These are phyloP conservation scores for Fusarium sp. DNA, from an alignment of 2,329 filamentous ascomycete species.

Conservation along the genomic window DNA sequence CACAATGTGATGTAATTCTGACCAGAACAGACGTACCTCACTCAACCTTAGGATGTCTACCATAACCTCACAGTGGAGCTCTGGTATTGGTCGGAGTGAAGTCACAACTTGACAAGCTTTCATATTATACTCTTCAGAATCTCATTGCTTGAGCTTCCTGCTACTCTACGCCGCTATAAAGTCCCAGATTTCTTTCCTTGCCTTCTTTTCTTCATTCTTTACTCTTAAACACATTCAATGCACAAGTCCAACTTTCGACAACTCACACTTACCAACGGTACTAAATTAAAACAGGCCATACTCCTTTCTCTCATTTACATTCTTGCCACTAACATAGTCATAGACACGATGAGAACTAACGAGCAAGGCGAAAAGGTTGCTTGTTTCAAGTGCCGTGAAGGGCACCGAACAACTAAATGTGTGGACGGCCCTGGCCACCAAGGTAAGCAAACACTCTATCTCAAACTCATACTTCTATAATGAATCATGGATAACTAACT, in stretches of 20 bases:
- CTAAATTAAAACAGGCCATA: neutral
- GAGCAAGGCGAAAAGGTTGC: neutral
- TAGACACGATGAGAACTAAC: neutral
- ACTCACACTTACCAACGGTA: neutral
- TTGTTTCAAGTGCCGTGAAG: neutral
- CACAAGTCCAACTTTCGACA: neutral
- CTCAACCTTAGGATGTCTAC: too few species aligned
- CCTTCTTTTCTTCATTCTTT: neutral
- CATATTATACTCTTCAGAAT: neutral
- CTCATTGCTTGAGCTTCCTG: neutral
- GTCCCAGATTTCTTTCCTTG: neutral
- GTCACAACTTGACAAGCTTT: neutral
- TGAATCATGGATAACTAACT: neutral
- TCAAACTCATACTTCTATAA: accelerated
- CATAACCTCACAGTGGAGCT: neutral
- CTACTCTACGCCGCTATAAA: neutral
- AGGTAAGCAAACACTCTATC: neutral
- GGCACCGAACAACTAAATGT: neutral
- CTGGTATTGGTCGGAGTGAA: neutral
- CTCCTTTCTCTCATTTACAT: neutral
- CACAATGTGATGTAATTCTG: too few species aligned
- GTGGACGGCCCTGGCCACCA: neutral
- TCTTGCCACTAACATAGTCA: neutral
- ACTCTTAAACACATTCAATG: neutral
- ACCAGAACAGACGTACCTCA: too few species aligned